These are phyloP conservation scores for Heterobasidion parviporum DNA, from an alignment of 1,284 basidiomycete genomes.

Conservation along the genomic window DNA sequence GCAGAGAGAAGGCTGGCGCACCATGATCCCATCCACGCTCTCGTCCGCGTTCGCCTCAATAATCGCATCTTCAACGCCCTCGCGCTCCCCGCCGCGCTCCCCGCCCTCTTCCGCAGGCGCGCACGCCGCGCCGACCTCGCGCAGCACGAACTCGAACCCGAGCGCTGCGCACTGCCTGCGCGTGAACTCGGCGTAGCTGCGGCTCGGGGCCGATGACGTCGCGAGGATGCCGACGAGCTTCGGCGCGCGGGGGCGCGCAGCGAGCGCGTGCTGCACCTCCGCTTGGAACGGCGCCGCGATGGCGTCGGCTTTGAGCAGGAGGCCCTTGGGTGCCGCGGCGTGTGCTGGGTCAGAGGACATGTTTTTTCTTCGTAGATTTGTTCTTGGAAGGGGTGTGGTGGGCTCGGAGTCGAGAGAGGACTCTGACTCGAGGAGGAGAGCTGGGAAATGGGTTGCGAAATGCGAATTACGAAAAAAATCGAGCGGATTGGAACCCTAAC, in stretches of 20 bases:
- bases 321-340: constrained; percentile 37
- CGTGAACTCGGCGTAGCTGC: constrained; percentile 91
- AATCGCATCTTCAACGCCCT: constrained; percentile 89
- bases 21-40: constrained; percentile 93
- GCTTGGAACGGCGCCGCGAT: constrained; percentile 62
- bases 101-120: constrained; percentile 20
- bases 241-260: constrained; percentile 37
- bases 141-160: constrained; percentile 82
- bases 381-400: too few relatives aligned
- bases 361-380: too few relatives aligned
- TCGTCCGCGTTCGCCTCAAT: constrained; percentile 89
- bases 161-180: constrained; percentile 85
- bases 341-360: not conserved
- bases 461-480: too few relatives aligned
- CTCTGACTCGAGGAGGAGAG: too few relatives aligned
- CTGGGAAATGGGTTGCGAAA: too few relatives aligned
- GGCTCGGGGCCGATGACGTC: constrained; percentile 81
- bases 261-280: constrained; percentile 51
- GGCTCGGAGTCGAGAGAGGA: too few relatives aligned
- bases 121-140: constrained; percentile 58
- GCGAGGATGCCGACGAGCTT: constrained; percentile 91
- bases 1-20: constrained; percentile 24
- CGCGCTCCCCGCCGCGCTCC: constrained; percentile 37
- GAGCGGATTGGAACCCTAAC: too few relatives aligned
- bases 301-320: constrained; percentile 67